phyloP scores from a whole-genome alignment of 1,139 yeast species.

The Candida smagusa region DNA sequence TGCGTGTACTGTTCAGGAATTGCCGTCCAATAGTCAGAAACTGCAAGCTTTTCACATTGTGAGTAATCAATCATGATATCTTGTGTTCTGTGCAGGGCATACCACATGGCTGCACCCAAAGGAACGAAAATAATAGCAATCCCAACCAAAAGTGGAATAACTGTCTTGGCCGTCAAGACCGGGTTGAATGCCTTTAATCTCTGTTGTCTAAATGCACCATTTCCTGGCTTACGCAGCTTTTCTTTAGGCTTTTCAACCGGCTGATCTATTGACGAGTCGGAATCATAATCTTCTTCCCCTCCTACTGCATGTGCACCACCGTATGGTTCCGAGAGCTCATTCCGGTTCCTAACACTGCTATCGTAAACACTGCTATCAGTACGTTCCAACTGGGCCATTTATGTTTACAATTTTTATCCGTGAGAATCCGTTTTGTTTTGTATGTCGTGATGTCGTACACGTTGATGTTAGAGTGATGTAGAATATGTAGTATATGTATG shows the following conservation, averaged over 20 bases:
- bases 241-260: slow-evolving; percentile 21
- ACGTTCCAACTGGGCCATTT: background rate
- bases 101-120: slow-evolving; percentile 86
- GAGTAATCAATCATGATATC: slow-evolving; percentile 82
- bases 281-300: slow-evolving; percentile 30
- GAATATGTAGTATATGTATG: too few relatives aligned
- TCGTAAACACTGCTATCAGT: background rate
- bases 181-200: slow-evolving; percentile 60
- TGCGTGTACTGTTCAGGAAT: slow-evolving; percentile 60
- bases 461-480: too few relatives aligned
- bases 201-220: slow-evolving; percentile 67
- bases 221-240: slow-evolving; percentile 52
- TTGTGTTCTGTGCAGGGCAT: slow-evolving; percentile 73
- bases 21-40: slow-evolving; percentile 46
- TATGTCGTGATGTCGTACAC: too few relatives aligned
- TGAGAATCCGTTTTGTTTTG: background rate
- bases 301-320: background rate
- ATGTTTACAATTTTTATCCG: background rate
- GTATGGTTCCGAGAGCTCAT: background rate
- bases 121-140: slow-evolving; percentile 87
- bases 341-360: background rate
- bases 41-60: slow-evolving; percentile 64
- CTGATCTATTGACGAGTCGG: slow-evolving; percentile 29
- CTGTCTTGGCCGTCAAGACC: slow-evolving; percentile 85
- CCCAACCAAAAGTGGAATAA: slow-evolving; percentile 71